phyloP scores from a whole-genome alignment of 495 filamentous ascomycete genomes.

The Amphirosellinia nigrospora region DNA sequence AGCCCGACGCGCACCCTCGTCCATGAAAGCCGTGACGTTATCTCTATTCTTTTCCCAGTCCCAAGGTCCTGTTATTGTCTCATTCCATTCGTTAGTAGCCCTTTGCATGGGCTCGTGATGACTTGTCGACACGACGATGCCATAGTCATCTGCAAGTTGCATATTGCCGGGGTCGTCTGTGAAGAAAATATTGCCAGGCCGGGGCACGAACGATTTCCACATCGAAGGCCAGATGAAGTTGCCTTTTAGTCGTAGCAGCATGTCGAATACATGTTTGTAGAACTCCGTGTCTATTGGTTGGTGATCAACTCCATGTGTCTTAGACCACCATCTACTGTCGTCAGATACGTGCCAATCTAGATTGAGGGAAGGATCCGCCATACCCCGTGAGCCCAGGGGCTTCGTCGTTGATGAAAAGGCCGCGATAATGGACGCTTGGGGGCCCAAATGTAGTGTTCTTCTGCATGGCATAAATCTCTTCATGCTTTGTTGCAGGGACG shows the following conservation, averaged over 20 bases:
- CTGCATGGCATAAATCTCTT: constrained; percentile 56
- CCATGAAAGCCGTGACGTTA: constrained; percentile 59
- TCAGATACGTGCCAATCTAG: constrained; percentile 58
- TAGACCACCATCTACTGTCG: constrained; percentile 20
- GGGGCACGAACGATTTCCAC: constrained; percentile 54
- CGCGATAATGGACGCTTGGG: constrained; percentile 68
- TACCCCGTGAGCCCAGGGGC: constrained; percentile 65
- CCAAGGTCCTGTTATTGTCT: constrained; percentile 59
- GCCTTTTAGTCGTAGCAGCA: constrained; percentile 64
- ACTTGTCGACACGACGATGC: constrained; percentile 67
- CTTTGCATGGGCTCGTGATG: constrained; percentile 72
- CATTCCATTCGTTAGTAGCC: constrained; percentile 65
- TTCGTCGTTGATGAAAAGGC: constrained; percentile 76
- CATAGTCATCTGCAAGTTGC: constrained; percentile 65
- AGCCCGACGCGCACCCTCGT: constrained; percentile 60
- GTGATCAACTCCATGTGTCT: constrained; percentile 16
- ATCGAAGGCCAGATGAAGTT: constrained; percentile 73
- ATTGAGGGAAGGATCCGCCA: constrained; percentile 38
- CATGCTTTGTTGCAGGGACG: constrained; percentile 55
- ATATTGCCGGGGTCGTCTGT: constrained; percentile 66
- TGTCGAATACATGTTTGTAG: constrained; percentile 68
- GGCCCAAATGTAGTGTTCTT: constrained; percentile 54
- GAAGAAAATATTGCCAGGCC: constrained; percentile 56
- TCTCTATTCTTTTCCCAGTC: constrained; percentile 64
- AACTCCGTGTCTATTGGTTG: constrained; percentile 51